Evolutionary conservation across 352 stramenopile genomes (phyloP).

Genomic region (Phytopythium boreale): DNA sequence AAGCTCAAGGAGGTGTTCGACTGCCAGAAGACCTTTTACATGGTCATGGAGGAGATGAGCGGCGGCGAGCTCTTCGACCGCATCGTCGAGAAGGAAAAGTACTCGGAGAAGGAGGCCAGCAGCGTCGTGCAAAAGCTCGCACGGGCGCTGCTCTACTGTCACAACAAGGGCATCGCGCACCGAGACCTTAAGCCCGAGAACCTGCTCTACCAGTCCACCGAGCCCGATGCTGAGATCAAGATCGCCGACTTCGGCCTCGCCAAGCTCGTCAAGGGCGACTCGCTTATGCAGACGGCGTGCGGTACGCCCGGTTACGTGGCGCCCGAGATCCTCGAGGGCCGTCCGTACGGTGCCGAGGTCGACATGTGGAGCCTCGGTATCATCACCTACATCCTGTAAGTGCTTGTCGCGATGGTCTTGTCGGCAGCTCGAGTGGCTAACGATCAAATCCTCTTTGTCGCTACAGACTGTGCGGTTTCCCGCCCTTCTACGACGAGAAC

Average conservation of each 20-base stretch:
- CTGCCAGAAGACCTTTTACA: constrained; percentile 88
- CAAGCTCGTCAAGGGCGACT: constrained; percentile 92
- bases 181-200: constrained; percentile 89
- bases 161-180: constrained; percentile 90
- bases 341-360: constrained; percentile 91
- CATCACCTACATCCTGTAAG: constrained; percentile 93
- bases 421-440: background rate
- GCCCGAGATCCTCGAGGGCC: constrained; percentile 94
- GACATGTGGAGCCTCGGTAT: constrained; percentile 97
- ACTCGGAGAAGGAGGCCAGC: constrained; percentile 87
- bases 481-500: constrained; percentile 96
- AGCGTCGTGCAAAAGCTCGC: constrained; percentile 84
- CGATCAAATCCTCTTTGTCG: no score
- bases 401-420: background rate
- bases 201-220: constrained; percentile 79
- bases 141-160: constrained; percentile 83
- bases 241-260: constrained; percentile 90
- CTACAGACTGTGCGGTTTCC: constrained; percentile 85
- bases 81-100: constrained; percentile 91
- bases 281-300: constrained; percentile 93
- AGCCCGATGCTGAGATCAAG: constrained; percentile 92
- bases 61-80: constrained; percentile 92
- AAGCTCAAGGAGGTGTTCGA: constrained; percentile 86
- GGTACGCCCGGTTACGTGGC: constrained; percentile 96
- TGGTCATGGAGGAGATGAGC: constrained; percentile 92